Conservation (phyloP, 2,329 filamentous ascomycete genomes). For the Pseudogymnoascus sp. region DNA sequence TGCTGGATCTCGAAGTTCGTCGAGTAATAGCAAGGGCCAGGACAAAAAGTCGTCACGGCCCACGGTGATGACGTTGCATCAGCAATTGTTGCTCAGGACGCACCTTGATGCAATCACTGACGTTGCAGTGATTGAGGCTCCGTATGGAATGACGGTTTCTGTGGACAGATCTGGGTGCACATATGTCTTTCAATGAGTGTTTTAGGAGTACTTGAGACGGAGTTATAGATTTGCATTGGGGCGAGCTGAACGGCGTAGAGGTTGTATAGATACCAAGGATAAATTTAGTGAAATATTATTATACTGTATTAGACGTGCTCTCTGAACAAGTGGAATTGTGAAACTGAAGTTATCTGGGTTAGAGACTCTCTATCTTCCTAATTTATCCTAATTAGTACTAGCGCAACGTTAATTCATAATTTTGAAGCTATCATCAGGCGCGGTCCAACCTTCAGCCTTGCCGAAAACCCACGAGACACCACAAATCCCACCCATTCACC, state of each 20-base stretch:
- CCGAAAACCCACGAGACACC: slow-evolving; percentile 10
- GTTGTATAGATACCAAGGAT: slow-evolving; percentile 9
- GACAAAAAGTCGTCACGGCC: slow-evolving; percentile 52
- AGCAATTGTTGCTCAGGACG: slow-evolving; percentile 74
- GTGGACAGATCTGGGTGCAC: slow-evolving; percentile 83
- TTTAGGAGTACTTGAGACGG: neutral
- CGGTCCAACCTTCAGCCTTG: slow-evolving; percentile 11
- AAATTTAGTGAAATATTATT: neutral
- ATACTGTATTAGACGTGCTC: neutral
- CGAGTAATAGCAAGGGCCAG: slow-evolving; percentile 20
- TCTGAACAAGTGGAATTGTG: neutral
- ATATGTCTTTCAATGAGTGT: slow-evolving; percentile 56
- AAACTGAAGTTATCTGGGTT: neutral
- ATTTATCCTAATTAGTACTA: slow-evolving; percentile 2
- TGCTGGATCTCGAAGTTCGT: slow-evolving; percentile 23
- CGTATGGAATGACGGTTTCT: slow-evolving; percentile 87
- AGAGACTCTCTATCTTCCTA: neutral
- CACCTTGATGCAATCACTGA: slow-evolving; percentile 85
- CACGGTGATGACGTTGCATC: slow-evolving; percentile 79
- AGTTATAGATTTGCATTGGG: slow-evolving; percentile 2
- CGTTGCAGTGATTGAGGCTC: slow-evolving; percentile 76
- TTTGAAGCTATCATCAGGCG: slow-evolving; percentile 10
- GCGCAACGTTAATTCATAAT: neutral
- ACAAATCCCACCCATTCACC: neutral
- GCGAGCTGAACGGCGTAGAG: slow-evolving; percentile 1